Base-by-base conservation (phyloP, 495 filamentous ascomycete genomes). In the Cenococcum geophilum region DNA sequence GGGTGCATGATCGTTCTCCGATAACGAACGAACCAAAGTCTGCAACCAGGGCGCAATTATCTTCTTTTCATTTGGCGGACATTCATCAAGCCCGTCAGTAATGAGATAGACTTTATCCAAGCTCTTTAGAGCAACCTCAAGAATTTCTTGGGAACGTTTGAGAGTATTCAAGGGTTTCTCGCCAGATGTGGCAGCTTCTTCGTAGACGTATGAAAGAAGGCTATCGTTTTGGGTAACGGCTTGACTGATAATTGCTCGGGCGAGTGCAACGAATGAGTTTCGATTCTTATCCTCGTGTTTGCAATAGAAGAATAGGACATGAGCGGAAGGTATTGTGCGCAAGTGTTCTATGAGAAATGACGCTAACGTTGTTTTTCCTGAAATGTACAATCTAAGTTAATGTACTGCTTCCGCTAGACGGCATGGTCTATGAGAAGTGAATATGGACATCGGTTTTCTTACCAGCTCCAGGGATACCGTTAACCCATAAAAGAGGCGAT, bases 1-100 rank as follows among this genome's bases (percentile, higher is more conserved):
- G 18, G 4, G 40, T 45, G 18, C 18, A 4, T 14, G 40, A 10
- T 45, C 4, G 11, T 45, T 45, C 27, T 32, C 6, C 11, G 11
- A 4, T 16, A 18, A 14, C 40, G 40, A 45, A 4, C 18, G 42
- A 16, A 35, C 16, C n/a, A 58, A 45, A 34, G 67, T 72, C 5
- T 70, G 66, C 20, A 74, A 65, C 20, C 59, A 63, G 36, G 66
- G 59, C 3, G 70, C 65, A 47, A 72, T 63, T 18, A 57, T 42
- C 11, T 55, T 59, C 23, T 48, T 11, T 20, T 59, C 35, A 4
- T 47, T 35, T 32, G 53, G 62, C 55, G 67, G 70, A 18, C 71
- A 70, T 50, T 67, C 65, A n/a, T 67, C 65, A 5, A 67, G 18
- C 11, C 65, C 65, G 42, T 67, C 60, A 14, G 63, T 40, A 9